A percentile compares a stretch with the other conserved stretches of the same genome.
phyloP scores from a whole-genome alignment of 345 rosid genomes.

The Gossypium raimondii region DNA sequence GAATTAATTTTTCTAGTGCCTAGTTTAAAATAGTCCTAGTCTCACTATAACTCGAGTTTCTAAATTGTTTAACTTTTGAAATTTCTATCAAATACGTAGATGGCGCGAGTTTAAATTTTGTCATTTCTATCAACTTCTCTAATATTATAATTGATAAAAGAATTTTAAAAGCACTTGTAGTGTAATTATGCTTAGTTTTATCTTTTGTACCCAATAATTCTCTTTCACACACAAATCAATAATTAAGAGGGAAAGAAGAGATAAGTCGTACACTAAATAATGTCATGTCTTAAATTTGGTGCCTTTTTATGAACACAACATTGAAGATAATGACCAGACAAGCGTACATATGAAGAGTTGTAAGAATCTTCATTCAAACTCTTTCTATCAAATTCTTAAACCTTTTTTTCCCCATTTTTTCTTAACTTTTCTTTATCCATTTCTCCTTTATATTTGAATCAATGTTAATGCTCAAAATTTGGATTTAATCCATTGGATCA shows the following conservation, averaged over 20 bases:
- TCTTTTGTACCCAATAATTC: not conserved
- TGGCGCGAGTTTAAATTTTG: no score
- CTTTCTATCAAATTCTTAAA: not conserved
- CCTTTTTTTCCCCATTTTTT: not conserved
- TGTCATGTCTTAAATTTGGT: conserved; percentile 1
- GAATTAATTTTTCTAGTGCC: no score
- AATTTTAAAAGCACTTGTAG: no score
- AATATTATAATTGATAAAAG: no score
- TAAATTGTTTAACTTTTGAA: no score
- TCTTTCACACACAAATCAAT: not conserved
- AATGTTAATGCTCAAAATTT: not conserved
- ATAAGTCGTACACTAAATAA: not conserved
- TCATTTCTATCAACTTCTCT: no score
- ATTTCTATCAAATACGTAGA: no score
- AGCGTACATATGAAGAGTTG: conserved; percentile 33
- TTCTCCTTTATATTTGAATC: not conserved
- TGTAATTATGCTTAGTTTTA: not conserved
- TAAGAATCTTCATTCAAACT: not conserved
- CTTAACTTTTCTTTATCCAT: not conserved
- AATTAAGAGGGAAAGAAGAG: not conserved
- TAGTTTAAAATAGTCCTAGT: no score
- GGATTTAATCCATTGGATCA: not conserved
- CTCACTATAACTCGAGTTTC: no score
- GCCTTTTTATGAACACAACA: not conserved
- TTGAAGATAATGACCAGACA: conserved; percentile 30